Evolutionary conservation across 148 eudicot genomes (phyloP), one percentile per base, ranked within the genome.

Genomic region (Vaccinium macrocarpon): DNA sequence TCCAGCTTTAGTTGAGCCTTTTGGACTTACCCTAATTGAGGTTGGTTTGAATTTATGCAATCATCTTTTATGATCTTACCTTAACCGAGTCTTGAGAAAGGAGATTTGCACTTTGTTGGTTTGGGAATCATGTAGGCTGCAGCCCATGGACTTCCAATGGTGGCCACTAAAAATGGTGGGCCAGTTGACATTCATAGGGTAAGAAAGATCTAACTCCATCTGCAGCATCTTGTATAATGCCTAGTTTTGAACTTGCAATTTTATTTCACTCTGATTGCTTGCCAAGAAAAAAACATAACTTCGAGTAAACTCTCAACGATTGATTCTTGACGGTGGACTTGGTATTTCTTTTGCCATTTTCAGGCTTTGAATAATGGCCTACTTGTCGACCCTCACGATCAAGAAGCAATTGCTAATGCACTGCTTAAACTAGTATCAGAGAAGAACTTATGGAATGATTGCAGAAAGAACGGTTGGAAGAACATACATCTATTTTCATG

Each of bases 81-180:
- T 76, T 51, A 2, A 73, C n/a, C 18, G 49, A 18, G 15, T 51
- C 15, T 3, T 49, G 27, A 11, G 9, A n/a, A 53, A 55, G 13
- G 76, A 19, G 62, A 15, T 49, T 50, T n/a, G 32, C 62, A 29
- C 35, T 66, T 27, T 11, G 81, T 49, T 3, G 6, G 66, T 18
- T 74, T 52, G 82, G 35, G 13, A 50, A 61, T 13, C 5, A 52
- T 88, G 82, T 80, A 93, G 94, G 97, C 97, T 80, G 94, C 97
- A 66, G 97, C 97, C 55, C 97, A 93, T 89, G 97, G 97, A 84
- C 93, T 93, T 49, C 97, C 97, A 14, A 93, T 89, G 94, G 94
- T 93, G 82, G 97, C 97, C 57, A 93, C 97, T 74, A 93, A 91
- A 86, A 93, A 93, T 85, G 97, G 97, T 50, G 97, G 95, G 61